Evolutionary conservation across 257 asterid genomes (phyloP), one percentile per base, ranked within the genome.

Genomic region (Lithospermum erythrorhizon): DNA sequence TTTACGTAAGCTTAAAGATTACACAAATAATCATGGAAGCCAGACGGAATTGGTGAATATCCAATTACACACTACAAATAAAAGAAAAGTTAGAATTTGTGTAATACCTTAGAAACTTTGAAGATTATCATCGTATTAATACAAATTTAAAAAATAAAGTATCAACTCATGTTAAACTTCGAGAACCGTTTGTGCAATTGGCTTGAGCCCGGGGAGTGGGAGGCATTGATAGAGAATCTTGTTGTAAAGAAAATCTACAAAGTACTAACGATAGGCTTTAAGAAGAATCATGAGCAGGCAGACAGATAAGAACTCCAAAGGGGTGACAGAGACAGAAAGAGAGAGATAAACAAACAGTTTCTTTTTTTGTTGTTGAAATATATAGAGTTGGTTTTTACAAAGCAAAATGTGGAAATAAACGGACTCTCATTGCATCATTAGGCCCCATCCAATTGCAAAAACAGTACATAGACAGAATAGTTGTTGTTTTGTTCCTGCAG

Each of bases 271-370:
- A 25, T 14, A 58, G 67, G 55, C 62, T 58, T 69, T 14, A 20
- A 45, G 65, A 61, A 61, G 79, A 75, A 75, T 78, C 81, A 75
- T 64, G 49, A 41, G 65, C 51, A 58, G 32, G 10, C 45, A 10
- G 14, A 35, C 45, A 35, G 45, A 35, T 35, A 35, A 35, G 45
- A 35, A 35, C 45, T 0, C 45, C 14, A 35, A 5, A 30, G 14
- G 9, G 45, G 45, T 13, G 45, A 35, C 13, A 69, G 61, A 62
- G 53, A 66, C 70, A 72, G 67, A 47, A 49, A 59, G 66, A 53
- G 61, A 49, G 60, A 49, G 60, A 35, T 18, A 21, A 52, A 21
- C 25, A 55, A 55, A 29, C 27, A 32, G 45, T 60, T 66, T 25
- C 62, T 66, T 54, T 69, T 73, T 74, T 35, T 27, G 4, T 27